Conservation (phyloP, 495 filamentous ascomycete genomes). For the Aspergillus nanangensis region DNA sequence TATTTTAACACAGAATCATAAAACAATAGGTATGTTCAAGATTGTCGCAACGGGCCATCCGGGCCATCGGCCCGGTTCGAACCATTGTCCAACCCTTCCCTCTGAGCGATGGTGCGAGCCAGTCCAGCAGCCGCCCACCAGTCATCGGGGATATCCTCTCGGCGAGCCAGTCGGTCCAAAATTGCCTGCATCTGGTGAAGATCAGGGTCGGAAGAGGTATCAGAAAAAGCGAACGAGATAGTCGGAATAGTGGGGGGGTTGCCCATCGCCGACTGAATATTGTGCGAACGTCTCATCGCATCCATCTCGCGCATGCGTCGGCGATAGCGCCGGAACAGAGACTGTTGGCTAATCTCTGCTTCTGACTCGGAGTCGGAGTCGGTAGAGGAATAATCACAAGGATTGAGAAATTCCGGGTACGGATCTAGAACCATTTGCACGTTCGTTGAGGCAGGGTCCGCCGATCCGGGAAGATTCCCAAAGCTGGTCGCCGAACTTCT, state of each 20-base stretch:
- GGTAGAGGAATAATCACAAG: conserved; percentile 37
- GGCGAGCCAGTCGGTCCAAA: conserved; percentile 57
- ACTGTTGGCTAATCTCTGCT: conserved; percentile 18
- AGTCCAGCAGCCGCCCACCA: conserved; percentile 75
- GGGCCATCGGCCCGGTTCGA: conserved; percentile 15
- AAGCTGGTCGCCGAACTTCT: conserved; percentile 35
- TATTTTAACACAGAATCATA: conserved; percentile 12
- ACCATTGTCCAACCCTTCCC: conserved; percentile 22
- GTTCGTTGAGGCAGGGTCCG: conserved; percentile 14
- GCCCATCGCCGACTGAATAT: conserved; percentile 32
- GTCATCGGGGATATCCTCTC: conserved; percentile 69
- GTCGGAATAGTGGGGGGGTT: conserved; percentile 36
- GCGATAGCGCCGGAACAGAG: conserved; percentile 17
- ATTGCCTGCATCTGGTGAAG: conserved; percentile 64
- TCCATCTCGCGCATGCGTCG: conserved; percentile 16
- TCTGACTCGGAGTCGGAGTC: conserved; percentile 32
- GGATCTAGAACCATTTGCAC: conserved; percentile 32
- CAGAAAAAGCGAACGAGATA: conserved; percentile 30
- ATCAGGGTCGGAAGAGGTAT: conserved; percentile 33
- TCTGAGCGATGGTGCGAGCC: conserved; percentile 45
- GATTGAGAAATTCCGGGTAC: conserved; percentile 37
- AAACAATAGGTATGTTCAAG: conserved; percentile 2
- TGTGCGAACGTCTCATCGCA: conserved; percentile 21
- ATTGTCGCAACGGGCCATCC: conserved; percentile 17
- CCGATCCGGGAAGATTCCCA: conserved; percentile 19